Conservation (phyloP, 2,329 filamentous ascomycete species). For the Monosporascus sp. region DNA sequence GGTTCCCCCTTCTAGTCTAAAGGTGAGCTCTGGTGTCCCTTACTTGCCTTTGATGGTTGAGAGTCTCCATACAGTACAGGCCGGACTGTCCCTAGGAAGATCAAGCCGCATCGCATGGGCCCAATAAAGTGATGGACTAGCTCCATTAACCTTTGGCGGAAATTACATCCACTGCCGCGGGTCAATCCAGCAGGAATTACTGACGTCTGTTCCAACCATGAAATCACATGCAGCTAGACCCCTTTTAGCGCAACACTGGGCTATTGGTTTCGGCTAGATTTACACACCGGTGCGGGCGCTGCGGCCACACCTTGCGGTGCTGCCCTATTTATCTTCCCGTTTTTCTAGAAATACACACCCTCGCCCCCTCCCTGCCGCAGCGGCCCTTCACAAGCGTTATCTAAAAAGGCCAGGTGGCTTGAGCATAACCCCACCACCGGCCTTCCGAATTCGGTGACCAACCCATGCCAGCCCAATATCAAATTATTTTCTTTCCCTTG, state of each 20-base stretch:
- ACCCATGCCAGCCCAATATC: not conserved
- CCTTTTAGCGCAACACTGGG: not conserved
- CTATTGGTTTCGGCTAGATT: not conserved
- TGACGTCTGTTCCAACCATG: not conserved
- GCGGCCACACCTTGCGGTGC: not conserved
- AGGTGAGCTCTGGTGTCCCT: too few relatives aligned
- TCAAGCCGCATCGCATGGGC: conserved; percentile 10
- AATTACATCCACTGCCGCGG: conserved; percentile 31
- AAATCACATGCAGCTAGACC: not conserved
- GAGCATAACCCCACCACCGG: not conserved
- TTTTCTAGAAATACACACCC: not conserved
- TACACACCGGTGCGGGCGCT: not conserved
- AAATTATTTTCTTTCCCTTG: not conserved
- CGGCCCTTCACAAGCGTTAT: not conserved
- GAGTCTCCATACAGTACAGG: conserved; percentile 22
- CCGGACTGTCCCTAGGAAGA: conserved; percentile 13
- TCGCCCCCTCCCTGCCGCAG: not conserved
- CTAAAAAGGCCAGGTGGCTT: not conserved
- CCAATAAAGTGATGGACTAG: not conserved
- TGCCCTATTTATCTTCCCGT: not conserved
- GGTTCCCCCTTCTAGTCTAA: too few relatives aligned
- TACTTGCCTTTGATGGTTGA: conserved; percentile 3
- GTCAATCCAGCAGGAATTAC: conserved; percentile 23
- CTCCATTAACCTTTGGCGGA: conserved; percentile 10
- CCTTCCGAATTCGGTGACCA: not conserved